A percentile compares a stretch with the other conserved stretches of the same genome.
These are phyloP conservation scores for Debaryomyces sp. DNA, from an alignment of 1,139 yeast species.

Conservation along the genomic window DNA sequence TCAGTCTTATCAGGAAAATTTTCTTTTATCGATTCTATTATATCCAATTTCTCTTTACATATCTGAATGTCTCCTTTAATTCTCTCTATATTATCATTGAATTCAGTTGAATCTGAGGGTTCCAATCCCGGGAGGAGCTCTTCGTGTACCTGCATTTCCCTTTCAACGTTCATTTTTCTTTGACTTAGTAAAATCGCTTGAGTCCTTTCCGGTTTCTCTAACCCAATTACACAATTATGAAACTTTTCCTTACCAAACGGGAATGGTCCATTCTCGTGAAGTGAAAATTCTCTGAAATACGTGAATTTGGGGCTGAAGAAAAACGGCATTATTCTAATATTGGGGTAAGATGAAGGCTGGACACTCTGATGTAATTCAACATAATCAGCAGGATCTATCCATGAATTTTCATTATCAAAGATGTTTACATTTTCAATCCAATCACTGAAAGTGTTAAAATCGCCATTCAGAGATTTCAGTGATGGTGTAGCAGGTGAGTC, in stretches of 20 bases:
- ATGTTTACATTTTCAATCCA: conserved; percentile 36
- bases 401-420: conserved; percentile 53
- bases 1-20: conserved; percentile 17
- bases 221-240: conserved; percentile 70
- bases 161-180: conserved; percentile 47
- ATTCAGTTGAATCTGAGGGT: not conserved
- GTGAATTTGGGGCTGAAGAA: conserved; percentile 75
- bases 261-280: conserved; percentile 50
- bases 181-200: conserved; percentile 45
- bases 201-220: conserved; percentile 55
- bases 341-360: conserved; percentile 52
- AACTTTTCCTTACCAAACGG: conserved; percentile 66
- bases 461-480: conserved; percentile 1
- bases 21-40: conserved; percentile 25
- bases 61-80: conserved; percentile 34
- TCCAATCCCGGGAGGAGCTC: conserved; percentile 19
- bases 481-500: conserved; percentile 1
- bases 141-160: conserved; percentile 40
- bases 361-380: conserved; percentile 67
- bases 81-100: conserved; percentile 18
- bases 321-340: conserved; percentile 63
- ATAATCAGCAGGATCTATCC: conserved; percentile 86
- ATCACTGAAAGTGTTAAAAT: conserved; percentile 10
- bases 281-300: conserved; percentile 64
- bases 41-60: conserved; percentile 30